Base-by-base conservation (phyloP, 2,329 filamentous ascomycete species). In the Arthrobotrys megalospora region DNA sequence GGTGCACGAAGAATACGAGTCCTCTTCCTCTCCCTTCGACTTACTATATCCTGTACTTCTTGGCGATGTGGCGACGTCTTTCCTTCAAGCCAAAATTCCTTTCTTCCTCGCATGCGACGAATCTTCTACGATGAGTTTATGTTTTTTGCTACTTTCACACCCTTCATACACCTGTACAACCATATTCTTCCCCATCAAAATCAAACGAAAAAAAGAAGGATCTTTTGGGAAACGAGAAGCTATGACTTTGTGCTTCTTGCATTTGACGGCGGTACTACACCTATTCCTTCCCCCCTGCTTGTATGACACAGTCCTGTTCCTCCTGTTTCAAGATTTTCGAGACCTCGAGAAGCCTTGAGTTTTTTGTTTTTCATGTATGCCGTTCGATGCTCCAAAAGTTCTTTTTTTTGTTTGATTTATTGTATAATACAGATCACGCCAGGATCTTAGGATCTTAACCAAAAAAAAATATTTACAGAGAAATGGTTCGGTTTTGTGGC, bases 371-470 rank as follows among this genome's bases (percentile, higher is more conserved):
- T 8, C 55, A 21, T 60, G 36, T 43, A 41, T 60, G 55, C 55
- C 55, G 55, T 43, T 60, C 55, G 36, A 60, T 43, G 55, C 55
- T 36, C 55, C 55, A 60, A 60, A 60, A 60, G 55, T 60, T 60
- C n/a, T 38, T 41, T 36, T 36, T 12, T 60, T 41, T 36, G 19
- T 14, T 60, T 41, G 24, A 28, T 60, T 32, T 43, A 21, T 43
- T 43, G 28, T 60, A 60, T 58, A 58, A 21, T 21, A 19, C 12
- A 10, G 38, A 12, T 58, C 36, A 38, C 32, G 19, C 14, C 5
- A 47, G 5, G 58, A 7, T 19, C 24, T 28, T 62, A 8, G 8
- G 36, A 14, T 32, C 36, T 47, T 24, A 34, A 21, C 41, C 2
- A 58, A 28, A 38, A 64, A 32, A 24, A 21, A 53, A 53, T 21